Evolutionary conservation across 2,329 filamentous ascomycete genomes (phyloP).

Genomic region (Talaromyces sp.): DNA sequence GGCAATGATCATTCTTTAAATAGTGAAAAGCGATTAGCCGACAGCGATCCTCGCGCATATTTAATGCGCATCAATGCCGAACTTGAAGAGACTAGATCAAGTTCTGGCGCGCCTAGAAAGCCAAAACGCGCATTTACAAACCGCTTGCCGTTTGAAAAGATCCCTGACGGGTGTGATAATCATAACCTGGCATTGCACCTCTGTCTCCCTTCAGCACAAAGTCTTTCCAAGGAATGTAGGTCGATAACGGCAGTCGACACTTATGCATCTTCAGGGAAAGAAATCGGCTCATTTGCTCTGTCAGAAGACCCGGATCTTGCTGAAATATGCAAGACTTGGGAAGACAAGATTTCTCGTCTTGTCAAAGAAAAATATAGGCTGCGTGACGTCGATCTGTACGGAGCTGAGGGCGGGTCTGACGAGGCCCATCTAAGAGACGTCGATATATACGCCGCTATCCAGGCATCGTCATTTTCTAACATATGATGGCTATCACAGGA

Average conservation of each 20-base stretch:
- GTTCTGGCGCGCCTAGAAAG: slow-evolving; percentile 3
- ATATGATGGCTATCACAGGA: neutral
- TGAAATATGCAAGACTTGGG: slow-evolving; percentile 15
- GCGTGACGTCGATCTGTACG: slow-evolving; percentile 6
- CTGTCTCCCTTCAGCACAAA: neutral
- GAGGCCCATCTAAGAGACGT: slow-evolving; percentile 6
- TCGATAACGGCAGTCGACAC: neutral
- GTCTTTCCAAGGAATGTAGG: neutral
- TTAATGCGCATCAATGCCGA: slow-evolving; percentile 20
- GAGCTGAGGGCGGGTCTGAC: slow-evolving; percentile 10
- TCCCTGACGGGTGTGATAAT: slow-evolving; percentile 19
- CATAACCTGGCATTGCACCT: slow-evolving; percentile 17
- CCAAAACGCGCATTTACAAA: slow-evolving; percentile 15
- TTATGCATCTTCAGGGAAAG: neutral
- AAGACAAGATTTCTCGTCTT: slow-evolving; percentile 12
- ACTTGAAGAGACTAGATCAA: neutral
- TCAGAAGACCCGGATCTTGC: neutral
- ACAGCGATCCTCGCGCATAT: slow-evolving; percentile 26
- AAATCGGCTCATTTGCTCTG: neutral
- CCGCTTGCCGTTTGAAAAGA: slow-evolving; percentile 26
- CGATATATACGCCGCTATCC: slow-evolving; percentile 14
- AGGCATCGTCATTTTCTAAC: neutral
- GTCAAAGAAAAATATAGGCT: slow-evolving; percentile 16
- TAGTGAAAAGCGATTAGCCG: slow-evolving; percentile 7
- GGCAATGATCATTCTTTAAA: neutral